phyloP scores from a whole-genome alignment of 441 rosid genomes.

The Aquilaria agallochum region DNA sequence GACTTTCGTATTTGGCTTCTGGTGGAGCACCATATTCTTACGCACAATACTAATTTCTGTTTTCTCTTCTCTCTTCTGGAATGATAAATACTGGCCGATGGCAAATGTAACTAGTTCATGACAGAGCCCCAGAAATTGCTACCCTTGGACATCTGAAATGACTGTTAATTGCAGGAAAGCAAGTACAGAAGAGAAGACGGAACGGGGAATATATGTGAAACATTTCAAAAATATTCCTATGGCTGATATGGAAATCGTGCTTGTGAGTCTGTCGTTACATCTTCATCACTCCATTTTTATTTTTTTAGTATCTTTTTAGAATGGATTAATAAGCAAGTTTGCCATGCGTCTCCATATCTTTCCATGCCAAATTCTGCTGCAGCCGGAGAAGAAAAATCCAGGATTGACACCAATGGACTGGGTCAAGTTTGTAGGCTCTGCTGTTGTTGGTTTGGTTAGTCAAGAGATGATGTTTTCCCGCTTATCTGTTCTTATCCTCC shows the following conservation, averaged over 20 bases:
- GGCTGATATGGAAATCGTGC: slow-evolving; percentile 99
- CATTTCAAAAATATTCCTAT: slow-evolving; percentile 98
- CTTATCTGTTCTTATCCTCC: slow-evolving; percentile 10
- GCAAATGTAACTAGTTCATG: neutral
- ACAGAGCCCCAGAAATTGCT: slow-evolving; percentile 1
- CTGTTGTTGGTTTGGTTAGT: slow-evolving; percentile 89
- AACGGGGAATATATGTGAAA: slow-evolving; percentile 78
- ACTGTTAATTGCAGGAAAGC: slow-evolving; percentile 51
- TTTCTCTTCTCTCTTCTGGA: neutral
- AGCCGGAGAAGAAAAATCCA: slow-evolving; percentile 98
- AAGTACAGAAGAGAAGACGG: slow-evolving; percentile 42
- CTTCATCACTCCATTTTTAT: neutral
- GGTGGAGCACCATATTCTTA: too few species aligned
- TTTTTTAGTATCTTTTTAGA: neutral
- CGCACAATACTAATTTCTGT: too few species aligned
- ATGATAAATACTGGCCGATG: too few species aligned
- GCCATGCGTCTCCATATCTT: slow-evolving; percentile 3
- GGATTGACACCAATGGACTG: slow-evolving; percentile 97
- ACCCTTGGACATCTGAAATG: slow-evolving; percentile 18
- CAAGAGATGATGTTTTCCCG: slow-evolving; percentile 5
- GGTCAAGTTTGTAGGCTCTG: slow-evolving; percentile 86
- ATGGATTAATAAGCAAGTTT: slow-evolving; percentile 1
- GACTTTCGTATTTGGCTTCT: too few species aligned
- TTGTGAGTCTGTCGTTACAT: slow-evolving; percentile 52
- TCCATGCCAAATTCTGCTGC: slow-evolving; percentile 1